A percentile compares a stretch with the other conserved stretches of the same genome.
Evolutionary conservation across 2,329 filamentous ascomycete genomes (phyloP).

Genomic region (Neurospora sp.): DNA sequence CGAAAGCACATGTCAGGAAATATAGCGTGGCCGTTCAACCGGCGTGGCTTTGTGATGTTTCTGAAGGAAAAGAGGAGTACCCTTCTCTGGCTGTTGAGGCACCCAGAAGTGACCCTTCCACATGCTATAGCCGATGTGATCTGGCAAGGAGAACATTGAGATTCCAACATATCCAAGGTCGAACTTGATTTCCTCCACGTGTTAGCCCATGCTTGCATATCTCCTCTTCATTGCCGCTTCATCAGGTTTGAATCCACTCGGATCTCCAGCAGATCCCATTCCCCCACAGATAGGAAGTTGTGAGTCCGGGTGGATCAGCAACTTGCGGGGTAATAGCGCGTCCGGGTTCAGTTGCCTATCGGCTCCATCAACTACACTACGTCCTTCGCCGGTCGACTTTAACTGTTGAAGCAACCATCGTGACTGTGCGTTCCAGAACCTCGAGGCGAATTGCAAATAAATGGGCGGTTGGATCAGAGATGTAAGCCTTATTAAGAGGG

Average conservation of each 20-base stretch:
- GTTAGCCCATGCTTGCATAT: not conserved
- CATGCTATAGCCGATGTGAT: not conserved
- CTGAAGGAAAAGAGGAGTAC: not conserved
- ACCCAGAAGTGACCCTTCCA: not conserved
- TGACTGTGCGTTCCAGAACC: not conserved
- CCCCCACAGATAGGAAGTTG: not conserved
- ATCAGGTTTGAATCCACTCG: not conserved
- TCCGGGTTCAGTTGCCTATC: not conserved
- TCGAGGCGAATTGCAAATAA: not conserved
- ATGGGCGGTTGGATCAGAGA: not conserved
- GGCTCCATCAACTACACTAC: not conserved
- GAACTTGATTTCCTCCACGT: not conserved
- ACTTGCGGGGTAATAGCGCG: not conserved
- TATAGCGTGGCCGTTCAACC: not conserved
- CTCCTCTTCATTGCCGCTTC: not conserved
- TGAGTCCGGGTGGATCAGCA: not conserved
- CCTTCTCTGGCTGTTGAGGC: not conserved
- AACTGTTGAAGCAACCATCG: not conserved
- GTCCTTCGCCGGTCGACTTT: not conserved
- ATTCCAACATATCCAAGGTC: not conserved
- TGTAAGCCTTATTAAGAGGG: not conserved
- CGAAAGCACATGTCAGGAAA: not conserved
- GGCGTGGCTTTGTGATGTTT: not conserved
- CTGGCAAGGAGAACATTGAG: not conserved
- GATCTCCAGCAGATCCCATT: not conserved